Conservation (phyloP, 345 rosid genomes). For the Tarenaya hassleriana region DNA sequence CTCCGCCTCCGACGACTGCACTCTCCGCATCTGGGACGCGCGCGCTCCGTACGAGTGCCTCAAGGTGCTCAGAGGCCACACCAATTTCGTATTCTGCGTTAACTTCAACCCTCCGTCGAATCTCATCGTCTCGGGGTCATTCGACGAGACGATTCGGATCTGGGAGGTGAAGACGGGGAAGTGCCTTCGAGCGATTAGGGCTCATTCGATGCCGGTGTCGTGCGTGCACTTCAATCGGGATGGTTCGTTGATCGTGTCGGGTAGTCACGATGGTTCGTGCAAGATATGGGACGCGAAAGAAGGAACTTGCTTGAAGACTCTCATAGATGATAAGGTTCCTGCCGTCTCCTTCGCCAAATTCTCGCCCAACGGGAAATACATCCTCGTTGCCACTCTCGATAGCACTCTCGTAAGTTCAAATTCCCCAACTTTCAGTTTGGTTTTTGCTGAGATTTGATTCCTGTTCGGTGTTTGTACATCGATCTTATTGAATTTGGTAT, state of each 20-base stretch:
- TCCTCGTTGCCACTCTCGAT: slow-evolving; percentile 84
- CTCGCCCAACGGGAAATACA: slow-evolving; percentile 88
- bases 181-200: slow-evolving; percentile 52
- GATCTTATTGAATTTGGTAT: not conserved
- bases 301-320: slow-evolving; percentile 70
- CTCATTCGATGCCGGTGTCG: slow-evolving; percentile 77
- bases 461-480: not conserved
- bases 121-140: slow-evolving; percentile 75
- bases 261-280: slow-evolving; percentile 83
- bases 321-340: slow-evolving; percentile 64
- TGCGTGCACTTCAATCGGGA: slow-evolving; percentile 84
- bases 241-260: slow-evolving; percentile 89
- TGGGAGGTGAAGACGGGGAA: slow-evolving; percentile 95
- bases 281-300: slow-evolving; percentile 86
- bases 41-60: slow-evolving; percentile 80
- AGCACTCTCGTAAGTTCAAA: slow-evolving; percentile 65
- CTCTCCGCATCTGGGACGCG: slow-evolving; percentile 95
- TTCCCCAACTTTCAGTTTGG: not conserved
- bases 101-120: slow-evolving; percentile 87
- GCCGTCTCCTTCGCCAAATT: slow-evolving; percentile 87
- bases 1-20: slow-evolving; percentile 86
- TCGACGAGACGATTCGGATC: slow-evolving; percentile 77
- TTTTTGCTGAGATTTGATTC: slow-evolving; percentile 2
- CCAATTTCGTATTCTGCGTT: slow-evolving; percentile 76
- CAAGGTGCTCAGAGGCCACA: slow-evolving; percentile 73